Conservation (phyloP, 169 alveolate genomes). For the Babesia microti region DNA sequence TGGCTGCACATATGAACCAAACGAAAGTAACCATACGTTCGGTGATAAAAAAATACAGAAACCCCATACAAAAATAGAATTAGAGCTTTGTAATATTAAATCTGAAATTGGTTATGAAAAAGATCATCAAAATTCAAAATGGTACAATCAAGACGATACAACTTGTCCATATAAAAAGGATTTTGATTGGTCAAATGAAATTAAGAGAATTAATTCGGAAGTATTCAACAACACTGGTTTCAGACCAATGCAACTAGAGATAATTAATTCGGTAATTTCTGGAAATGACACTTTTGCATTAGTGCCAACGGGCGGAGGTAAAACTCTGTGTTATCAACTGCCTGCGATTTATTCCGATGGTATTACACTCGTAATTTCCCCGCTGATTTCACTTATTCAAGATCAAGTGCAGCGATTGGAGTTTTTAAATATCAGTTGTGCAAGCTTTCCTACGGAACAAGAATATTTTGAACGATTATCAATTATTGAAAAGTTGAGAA, state of each 20-base stretch:
- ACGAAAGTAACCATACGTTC: no score
- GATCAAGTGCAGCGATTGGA: conserved; percentile 75
- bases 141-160: no score
- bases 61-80: no score
- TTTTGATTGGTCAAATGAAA: conserved; percentile 49
- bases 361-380: conserved; percentile 82
- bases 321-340: conserved; percentile 85
- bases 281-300: conserved; percentile 83
- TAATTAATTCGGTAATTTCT: conserved; percentile 81
- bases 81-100: no score
- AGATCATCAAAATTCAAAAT: no score
- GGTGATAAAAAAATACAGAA: no score
- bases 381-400: conserved; percentile 80
- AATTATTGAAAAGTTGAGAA: conserved; percentile 15
- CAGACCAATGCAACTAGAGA: conserved; percentile 82
- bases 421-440: conserved; percentile 31
- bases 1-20: no score
- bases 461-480: conserved; percentile 11
- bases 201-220: conserved; percentile 38
- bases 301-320: conserved; percentile 99
- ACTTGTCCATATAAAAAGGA: no score
- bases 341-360: conserved; percentile 73
- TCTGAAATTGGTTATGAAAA: no score
- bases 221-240: conserved; percentile 51
- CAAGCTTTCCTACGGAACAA: conserved; percentile 31